Evolutionary conservation across 805 yeast species (phyloP).

Genomic region (Vanderwaltozyma polyspora): DNA sequence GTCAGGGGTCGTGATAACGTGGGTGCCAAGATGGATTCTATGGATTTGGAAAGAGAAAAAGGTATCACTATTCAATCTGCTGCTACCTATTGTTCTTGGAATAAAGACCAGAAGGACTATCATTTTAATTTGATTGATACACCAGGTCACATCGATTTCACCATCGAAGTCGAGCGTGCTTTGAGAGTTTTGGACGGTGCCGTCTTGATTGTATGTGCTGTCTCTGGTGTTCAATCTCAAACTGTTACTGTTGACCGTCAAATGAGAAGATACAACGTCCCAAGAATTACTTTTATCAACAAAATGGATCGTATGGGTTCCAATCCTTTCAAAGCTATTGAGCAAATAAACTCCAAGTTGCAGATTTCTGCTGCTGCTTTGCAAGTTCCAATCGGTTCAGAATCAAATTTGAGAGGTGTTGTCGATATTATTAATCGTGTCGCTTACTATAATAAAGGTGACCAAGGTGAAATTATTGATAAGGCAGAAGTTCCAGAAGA

Average conservation of each 20-base stretch:
- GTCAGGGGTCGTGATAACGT: constrained; percentile 95
- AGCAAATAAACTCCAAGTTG: constrained; percentile 77
- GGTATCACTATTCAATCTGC: constrained; percentile 99
- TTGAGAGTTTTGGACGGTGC: constrained; percentile 96
- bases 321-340: constrained; percentile 90
- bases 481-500: constrained; percentile 66
- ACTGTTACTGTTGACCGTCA: constrained; percentile 98
- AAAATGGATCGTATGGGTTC: constrained; percentile 99
- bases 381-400: constrained; percentile 96
- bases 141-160: constrained; percentile 98
- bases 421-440: constrained; percentile 85
- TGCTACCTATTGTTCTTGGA: constrained; percentile 97
- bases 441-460: constrained; percentile 80
- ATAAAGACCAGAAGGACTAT: constrained; percentile 52
- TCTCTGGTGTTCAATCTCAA: constrained; percentile 95
- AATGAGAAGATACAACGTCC: constrained; percentile 96
- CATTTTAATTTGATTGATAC: constrained; percentile 95
- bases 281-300: constrained; percentile 90
- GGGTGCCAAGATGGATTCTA: constrained; percentile 98
- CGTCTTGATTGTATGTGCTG: constrained; percentile 96
- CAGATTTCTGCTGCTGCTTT: constrained; percentile 94
- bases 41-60: constrained; percentile 97
- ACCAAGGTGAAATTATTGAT: constrained; percentile 75
- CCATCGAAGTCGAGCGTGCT: constrained; percentile 98
- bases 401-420: constrained; percentile 72